These are phyloP conservation scores for Mortierella sp. DNA, from an alignment of 371 early-diverging fungal species.

Conservation along the genomic window DNA sequence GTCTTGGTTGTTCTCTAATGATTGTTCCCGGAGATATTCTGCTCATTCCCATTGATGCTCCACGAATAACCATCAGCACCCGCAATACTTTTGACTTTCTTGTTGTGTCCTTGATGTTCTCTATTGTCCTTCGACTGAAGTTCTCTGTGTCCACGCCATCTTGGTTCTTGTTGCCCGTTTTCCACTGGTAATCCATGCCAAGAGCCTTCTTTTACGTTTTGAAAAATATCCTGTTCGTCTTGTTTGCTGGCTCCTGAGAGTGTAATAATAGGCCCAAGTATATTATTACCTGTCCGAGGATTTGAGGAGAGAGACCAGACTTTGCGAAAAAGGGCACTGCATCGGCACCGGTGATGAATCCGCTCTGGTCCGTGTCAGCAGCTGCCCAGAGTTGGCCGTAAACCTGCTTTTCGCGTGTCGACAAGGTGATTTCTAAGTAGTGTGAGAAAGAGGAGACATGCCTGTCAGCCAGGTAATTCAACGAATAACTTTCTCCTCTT, in stretches of 20 bases:
- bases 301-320: conserved; percentile 76
- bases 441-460: not conserved
- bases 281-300: conserved; percentile 75
- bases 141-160: too few relatives aligned
- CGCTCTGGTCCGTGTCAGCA: conserved; percentile 78
- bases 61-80: too few relatives aligned
- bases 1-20: too few relatives aligned
- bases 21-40: too few relatives aligned
- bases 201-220: too few relatives aligned
- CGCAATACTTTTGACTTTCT: too few relatives aligned
- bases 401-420: conserved; percentile 74
- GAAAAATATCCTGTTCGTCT: not conserved
- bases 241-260: not conserved
- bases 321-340: conserved; percentile 88
- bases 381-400: conserved; percentile 78
- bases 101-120: too few relatives aligned
- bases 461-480: not conserved
- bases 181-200: too few relatives aligned
- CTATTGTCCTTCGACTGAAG: too few relatives aligned
- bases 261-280: not conserved
- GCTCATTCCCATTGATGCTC: too few relatives aligned
- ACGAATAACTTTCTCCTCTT: not conserved
- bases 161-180: too few relatives aligned
- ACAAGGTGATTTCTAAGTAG: conserved; percentile 58
- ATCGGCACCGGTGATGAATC: conserved; percentile 79